Percentiles rank a stretch among this genome's conserved stretches.
These are phyloP conservation scores for Hsuehochloa calcarea DNA, from an alignment of 176 grass and related monocot species.

Conservation along the genomic window DNA sequence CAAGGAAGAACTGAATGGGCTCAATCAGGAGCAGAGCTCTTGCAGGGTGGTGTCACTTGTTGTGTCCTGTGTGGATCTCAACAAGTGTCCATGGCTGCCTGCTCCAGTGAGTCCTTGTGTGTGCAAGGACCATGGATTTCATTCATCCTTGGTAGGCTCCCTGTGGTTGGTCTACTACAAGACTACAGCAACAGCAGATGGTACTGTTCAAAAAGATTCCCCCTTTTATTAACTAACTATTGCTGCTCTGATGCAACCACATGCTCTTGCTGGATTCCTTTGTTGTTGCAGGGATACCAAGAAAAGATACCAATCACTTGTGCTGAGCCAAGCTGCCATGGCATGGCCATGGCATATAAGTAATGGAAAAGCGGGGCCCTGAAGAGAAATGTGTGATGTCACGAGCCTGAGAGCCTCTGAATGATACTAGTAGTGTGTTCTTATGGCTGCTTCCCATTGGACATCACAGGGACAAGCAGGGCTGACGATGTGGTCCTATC, in stretches of 20 bases:
- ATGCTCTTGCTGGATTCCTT: slow-evolving; percentile 27
- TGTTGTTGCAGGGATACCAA: slow-evolving; percentile 31
- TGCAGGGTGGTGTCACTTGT: slow-evolving; percentile 21
- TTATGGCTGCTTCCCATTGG: slow-evolving; percentile 35
- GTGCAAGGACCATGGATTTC: slow-evolving; percentile 37
- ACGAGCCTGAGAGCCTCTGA: slow-evolving; percentile 21
- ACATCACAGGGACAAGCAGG: slow-evolving; percentile 20
- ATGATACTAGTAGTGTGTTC: slow-evolving; percentile 29
- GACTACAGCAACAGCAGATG: neutral
- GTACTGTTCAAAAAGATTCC: slow-evolving; percentile 43
- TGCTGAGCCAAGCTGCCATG: slow-evolving; percentile 20
- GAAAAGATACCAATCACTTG: slow-evolving; percentile 33
- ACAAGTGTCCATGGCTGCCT: slow-evolving; percentile 36
- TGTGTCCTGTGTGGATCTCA: slow-evolving; percentile 18
- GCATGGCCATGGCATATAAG: neutral
- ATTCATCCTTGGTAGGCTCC: neutral
- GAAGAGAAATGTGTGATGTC: slow-evolving; percentile 30
- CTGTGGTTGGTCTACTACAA: neutral
- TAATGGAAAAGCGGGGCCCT: neutral
- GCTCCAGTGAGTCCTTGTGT: neutral
- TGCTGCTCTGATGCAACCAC: slow-evolving; percentile 43
- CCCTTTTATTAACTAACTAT: slow-evolving; percentile 31
- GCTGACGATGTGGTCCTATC: slow-evolving; percentile 19
- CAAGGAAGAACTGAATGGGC: slow-evolving; percentile 23
- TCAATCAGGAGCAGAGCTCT: slow-evolving; percentile 33